Base-by-base conservation (phyloP, 2,329 filamentous ascomycete species). In the Lithohypha guttulata region DNA sequence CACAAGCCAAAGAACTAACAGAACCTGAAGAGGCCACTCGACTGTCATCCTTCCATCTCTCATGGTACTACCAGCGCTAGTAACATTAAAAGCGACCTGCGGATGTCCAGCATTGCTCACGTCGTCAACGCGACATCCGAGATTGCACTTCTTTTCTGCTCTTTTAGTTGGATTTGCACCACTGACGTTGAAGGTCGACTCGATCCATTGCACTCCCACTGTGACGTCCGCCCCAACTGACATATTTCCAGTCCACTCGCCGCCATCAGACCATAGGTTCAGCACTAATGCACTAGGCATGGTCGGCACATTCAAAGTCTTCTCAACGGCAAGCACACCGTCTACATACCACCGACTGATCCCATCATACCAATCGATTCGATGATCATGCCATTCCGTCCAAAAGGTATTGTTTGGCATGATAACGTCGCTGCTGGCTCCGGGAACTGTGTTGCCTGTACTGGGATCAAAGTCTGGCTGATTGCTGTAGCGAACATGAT, bases 201-300 rank as follows among this genome's bases (percentile, higher is more conserved):
- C 59, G 30, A 65, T 59, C 53, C 59, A 64, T 39, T 64, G 60
- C 11, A 65, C 56, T 0, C 55, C 62, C 46, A 64, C 49, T 26
- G 53, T 54, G 2, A 62, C 59, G 37, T 53, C 57, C 8, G 58
- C 52, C 1, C 59, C 59, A 1, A 61, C 42, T 1, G 39, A 47
- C 55, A 65, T 56, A 40, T 63, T 61, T 2, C 62, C 61, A 0
- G 60, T 60, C 61, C 62, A 65, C 2, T 49, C 14, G 0, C 60
- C 59, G 1, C 62, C 62, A 42, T 64, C 56, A 38, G 60, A 64
- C 62, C 62, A 65, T 9, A 65, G 52, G 34, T 64, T 65, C 33
- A 65, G 41, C 11, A 59, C 53, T 11, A 65, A 26, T 42, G 55
- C 53, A 42, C 60, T 63, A 13, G 58, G 56, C 19, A 53, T 43